Percentiles rank a stretch among this genome's conserved stretches.
phyloP scores from a whole-genome alignment of 2,329 filamentous ascomycete species.

The Pseudogymnoascus sp. region DNA sequence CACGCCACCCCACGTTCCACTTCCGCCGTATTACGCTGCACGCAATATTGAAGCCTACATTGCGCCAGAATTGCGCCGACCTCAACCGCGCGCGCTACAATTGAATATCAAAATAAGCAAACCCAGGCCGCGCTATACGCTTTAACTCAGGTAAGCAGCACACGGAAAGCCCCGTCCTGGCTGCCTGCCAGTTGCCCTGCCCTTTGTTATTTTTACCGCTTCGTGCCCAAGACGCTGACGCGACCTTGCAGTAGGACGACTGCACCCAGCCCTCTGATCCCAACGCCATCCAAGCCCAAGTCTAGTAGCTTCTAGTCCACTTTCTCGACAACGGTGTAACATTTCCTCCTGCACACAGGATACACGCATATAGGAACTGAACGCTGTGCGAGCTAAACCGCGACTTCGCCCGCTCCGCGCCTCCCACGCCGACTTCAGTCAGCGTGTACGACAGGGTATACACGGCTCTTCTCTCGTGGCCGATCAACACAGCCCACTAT shows the following conservation, averaged over 20 bases:
- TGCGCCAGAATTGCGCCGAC: conserved; percentile 1
- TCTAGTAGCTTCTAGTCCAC: conserved; percentile 10
- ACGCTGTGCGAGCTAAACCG: conserved; percentile 8
- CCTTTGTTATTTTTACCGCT: neutral
- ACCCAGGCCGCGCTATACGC: conserved; percentile 4
- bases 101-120: conserved; percentile 9
- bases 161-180: neutral
- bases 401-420: conserved; percentile 5
- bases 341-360: conserved; percentile 5
- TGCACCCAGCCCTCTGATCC: conserved; percentile 12
- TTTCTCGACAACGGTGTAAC: conserved; percentile 11
- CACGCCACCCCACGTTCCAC: conserved; percentile 8
- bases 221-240: conserved; percentile 17
- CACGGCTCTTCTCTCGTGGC: conserved; percentile 4
- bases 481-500: conserved; percentile 21
- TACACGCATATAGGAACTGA: conserved; percentile 12
- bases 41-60: conserved; percentile 2
- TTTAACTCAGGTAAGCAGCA: neutral
- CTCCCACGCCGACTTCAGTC: conserved; percentile 3
- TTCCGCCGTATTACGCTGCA: conserved; percentile 6
- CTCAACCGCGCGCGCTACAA: neutral
- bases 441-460: conserved; percentile 4
- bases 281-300: conserved; percentile 13
- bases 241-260: conserved; percentile 19
- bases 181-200: neutral